These are phyloP conservation scores for Colletotrichum cordylinicola DNA, from an alignment of 2,329 filamentous ascomycete genomes.

Conservation along the genomic window DNA sequence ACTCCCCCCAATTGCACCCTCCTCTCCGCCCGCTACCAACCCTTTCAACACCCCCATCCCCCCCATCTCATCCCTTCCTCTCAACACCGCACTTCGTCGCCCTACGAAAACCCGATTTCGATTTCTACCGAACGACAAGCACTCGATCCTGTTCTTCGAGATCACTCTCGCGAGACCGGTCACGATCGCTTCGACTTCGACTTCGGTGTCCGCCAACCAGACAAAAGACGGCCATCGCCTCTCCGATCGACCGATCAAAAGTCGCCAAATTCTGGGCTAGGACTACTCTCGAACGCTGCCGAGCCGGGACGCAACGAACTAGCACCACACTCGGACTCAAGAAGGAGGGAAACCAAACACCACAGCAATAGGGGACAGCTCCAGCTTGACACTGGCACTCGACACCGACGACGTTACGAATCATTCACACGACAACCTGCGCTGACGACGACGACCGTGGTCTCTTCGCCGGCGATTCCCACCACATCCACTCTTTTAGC, in stretches of 20 bases:
- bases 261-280: neutral
- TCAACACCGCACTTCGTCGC: constrained; percentile 10
- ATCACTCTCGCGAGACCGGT: neutral
- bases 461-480: neutral
- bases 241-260: neutral
- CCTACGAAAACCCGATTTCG: constrained; percentile 13
- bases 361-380: neutral
- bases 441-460: constrained; percentile 15
- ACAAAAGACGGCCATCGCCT: neutral
- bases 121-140: constrained; percentile 14
- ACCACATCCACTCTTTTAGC: neutral
- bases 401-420: constrained; percentile 2
- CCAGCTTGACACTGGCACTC: neutral
- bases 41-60: constrained; percentile 24
- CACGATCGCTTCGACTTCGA: constrained; percentile 5
- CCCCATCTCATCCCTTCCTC: constrained; percentile 19
- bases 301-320: constrained; percentile 2
- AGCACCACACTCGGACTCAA: neutral
- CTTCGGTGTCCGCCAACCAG: neutral
- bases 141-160: neutral
- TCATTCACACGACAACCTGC: neutral
- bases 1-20: constrained; percentile 16
- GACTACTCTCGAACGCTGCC: neutral
- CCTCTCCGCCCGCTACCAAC: constrained; percentile 23
- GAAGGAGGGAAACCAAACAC: neutral